Evolutionary conservation across 139 green algal species (phyloP).

Genomic region (Medakamo hakoo): DNA sequence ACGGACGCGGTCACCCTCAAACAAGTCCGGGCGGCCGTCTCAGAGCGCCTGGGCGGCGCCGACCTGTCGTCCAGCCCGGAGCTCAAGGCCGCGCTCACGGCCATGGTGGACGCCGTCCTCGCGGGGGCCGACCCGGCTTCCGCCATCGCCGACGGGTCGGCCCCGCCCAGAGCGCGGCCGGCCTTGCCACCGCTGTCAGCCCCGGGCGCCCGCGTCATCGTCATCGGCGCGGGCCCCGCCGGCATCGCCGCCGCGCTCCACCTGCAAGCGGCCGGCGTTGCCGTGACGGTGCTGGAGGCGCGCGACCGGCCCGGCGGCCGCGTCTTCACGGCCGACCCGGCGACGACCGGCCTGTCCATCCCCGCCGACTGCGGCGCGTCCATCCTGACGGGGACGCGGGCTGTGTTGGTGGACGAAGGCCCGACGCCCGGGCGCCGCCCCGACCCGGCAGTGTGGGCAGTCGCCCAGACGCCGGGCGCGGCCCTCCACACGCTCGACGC

Average conservation of each 20-base stretch:
- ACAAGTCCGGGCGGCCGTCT: too few relatives aligned
- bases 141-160: too few relatives aligned
- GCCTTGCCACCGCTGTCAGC: too few relatives aligned
- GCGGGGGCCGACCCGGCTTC: too few relatives aligned
- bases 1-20: too few relatives aligned
- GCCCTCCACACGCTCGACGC: background rate
- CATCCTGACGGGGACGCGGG: slow-evolving; percentile 59
- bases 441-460: background rate
- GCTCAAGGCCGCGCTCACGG: too few relatives aligned
- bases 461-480: background rate
- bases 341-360: slow-evolving; percentile 18
- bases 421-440: background rate
- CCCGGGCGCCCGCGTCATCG: slow-evolving; percentile 26
- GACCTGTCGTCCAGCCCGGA: too few relatives aligned
- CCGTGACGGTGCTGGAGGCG: slow-evolving; percentile 69
- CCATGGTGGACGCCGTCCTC: too few relatives aligned
- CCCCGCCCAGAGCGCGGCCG: too few relatives aligned
- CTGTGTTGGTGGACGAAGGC: slow-evolving; percentile 47
- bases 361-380: slow-evolving; percentile 74
- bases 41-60: too few relatives aligned
- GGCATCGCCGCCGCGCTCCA: slow-evolving; percentile 56
- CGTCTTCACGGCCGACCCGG: slow-evolving; percentile 49
- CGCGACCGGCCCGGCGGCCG: slow-evolving; percentile 57
- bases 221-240: slow-evolving; percentile 63
- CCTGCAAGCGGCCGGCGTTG: slow-evolving; percentile 30